Evolutionary conservation across 192 early-diverging fungal genomes (phyloP), one percentile per base, ranked within the genome.

Genomic region (Coemansia sp.): DNA sequence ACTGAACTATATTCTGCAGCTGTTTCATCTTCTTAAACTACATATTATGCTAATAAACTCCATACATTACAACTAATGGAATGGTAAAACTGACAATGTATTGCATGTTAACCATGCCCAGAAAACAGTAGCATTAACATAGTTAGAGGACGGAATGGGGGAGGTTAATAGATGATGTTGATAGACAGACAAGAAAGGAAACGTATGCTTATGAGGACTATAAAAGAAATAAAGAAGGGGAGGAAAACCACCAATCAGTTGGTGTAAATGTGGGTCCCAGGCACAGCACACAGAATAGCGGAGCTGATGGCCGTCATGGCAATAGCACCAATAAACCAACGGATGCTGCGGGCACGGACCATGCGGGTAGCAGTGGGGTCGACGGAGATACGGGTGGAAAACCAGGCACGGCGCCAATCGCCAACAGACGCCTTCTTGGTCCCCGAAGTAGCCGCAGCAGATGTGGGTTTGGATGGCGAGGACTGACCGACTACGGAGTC

Each of bases 361-460:
- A 83, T 83, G 4, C 74, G 57, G 0, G 80, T 75, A 19, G 80
- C 80, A 16, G 76, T 78, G 61, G 72, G 74, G 46, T 83, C 80
- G 9, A 78, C 75, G 3, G 80, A 83, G 4, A 78, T 36, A 7
- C 80, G 62, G 2, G 76, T 83, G 1, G 76, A 71, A 42, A 83
- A 83, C 72, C 74, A 83, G 0, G 75, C 74, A 11, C 76, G 51
- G 19, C 66, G 68, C 80, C 80, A 83, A 8, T 69, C 67, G 55
- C 72, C 80, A 52, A 52, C 49, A 19, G 49, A 52, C 49, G 26
- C 26, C 26, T 52, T 52, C 19, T 3, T 6, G 71, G 32, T 62
- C 40, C 69, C 55, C 56, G 62, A 65, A 6, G 46, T 39, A 65
- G 36, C 16, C 66, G 57, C 55, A 52, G 19, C 18, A 48, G 47